These are phyloP conservation scores for Solanum bukasovii DNA, from an alignment of 257 asterid species.

Conservation along the genomic window DNA sequence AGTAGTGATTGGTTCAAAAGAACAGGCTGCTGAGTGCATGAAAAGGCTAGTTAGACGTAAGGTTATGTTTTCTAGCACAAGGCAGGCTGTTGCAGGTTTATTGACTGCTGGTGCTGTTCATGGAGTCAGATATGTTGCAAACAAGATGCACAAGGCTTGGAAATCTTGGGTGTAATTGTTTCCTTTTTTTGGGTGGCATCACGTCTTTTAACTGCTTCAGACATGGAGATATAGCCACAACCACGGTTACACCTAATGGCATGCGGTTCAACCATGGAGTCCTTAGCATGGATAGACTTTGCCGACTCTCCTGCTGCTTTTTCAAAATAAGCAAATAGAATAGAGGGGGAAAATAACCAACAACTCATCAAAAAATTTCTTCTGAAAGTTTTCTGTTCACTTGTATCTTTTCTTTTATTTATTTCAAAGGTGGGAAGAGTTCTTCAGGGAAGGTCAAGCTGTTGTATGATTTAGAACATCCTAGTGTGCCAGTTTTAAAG, in stretches of 20 bases:
- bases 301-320: not conserved
- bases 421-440: not conserved
- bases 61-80: constrained; percentile 82
- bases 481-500: not conserved
- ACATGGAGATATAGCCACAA: not conserved
- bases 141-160: constrained; percentile 77
- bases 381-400: not conserved
- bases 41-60: constrained; percentile 56
- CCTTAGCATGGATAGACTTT: not conserved
- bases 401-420: not conserved
- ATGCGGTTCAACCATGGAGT: not conserved
- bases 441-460: not conserved
- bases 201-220: not conserved
- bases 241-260: not conserved
- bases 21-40: constrained; percentile 57
- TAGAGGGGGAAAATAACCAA: not conserved
- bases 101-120: constrained; percentile 64
- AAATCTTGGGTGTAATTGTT: constrained; percentile 38
- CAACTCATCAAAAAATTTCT: not conserved
- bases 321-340: not conserved
- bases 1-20: constrained; percentile 44
- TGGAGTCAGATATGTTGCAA: constrained; percentile 60
- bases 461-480: not conserved
- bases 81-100: constrained; percentile 85
- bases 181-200: not conserved